Evolutionary conservation across 2,329 filamentous ascomycete species (phyloP).

Genomic region (Aspergillus fructus): DNA sequence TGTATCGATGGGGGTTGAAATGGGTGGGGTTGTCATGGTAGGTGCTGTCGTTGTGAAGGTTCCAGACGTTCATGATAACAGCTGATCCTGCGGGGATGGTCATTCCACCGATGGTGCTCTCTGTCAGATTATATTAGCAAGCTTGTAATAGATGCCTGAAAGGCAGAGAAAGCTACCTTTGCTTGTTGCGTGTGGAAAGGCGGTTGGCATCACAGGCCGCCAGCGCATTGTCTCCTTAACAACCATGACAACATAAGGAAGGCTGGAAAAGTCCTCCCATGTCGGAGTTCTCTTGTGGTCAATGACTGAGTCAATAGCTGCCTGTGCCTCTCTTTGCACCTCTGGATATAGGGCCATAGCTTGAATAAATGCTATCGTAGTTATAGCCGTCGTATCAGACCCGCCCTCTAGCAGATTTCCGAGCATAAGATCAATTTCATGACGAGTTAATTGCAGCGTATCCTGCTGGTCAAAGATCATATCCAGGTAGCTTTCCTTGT

Average conservation of each 20-base stretch:
- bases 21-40: slow-evolving; percentile 35
- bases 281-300: slow-evolving; percentile 50
- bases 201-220: slow-evolving; percentile 40
- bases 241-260: slow-evolving; percentile 48
- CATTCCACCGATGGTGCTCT: slow-evolving; percentile 39
- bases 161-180: slow-evolving; percentile 17
- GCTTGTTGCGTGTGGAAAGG: slow-evolving; percentile 24
- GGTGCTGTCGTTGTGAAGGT: slow-evolving; percentile 48
- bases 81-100: slow-evolving; percentile 48
- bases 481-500: slow-evolving; percentile 40
- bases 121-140: background rate
- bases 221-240: slow-evolving; percentile 59
- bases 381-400: slow-evolving; percentile 41
- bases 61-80: slow-evolving; percentile 46
- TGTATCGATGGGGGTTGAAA: slow-evolving; percentile 35
- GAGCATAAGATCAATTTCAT: slow-evolving; percentile 42
- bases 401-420: slow-evolving; percentile 34
- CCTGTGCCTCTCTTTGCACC: slow-evolving; percentile 42
- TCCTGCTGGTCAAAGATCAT: slow-evolving; percentile 39
- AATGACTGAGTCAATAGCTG: slow-evolving; percentile 52
- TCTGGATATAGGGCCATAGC: slow-evolving; percentile 14
- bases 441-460: slow-evolving; percentile 30
- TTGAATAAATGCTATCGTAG: slow-evolving; percentile 32
- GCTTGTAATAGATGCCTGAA: too few relatives aligned
- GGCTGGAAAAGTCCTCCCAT: slow-evolving; percentile 28